These are phyloP conservation scores for Hypoxylon fragiforme DNA, from an alignment of 495 filamentous ascomycete genomes.

Conservation along the genomic window DNA sequence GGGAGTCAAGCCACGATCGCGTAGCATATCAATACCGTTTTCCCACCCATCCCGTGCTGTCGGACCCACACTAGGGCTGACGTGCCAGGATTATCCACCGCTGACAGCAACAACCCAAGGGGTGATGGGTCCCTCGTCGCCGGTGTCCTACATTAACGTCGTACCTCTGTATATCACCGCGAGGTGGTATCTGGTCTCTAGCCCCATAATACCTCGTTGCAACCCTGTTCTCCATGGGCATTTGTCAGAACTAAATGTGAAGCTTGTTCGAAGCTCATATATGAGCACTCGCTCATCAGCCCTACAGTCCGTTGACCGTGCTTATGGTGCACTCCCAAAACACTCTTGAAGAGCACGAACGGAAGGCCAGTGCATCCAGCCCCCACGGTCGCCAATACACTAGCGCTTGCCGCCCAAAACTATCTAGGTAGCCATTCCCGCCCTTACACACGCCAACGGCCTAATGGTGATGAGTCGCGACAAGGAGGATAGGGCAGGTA, in stretches of 20 bases:
- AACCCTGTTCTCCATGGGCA: constrained; percentile 25
- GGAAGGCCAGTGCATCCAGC: constrained; percentile 10
- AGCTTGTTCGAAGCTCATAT: constrained; percentile 22
- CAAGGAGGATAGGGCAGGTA: constrained; percentile 25
- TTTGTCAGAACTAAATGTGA: constrained; percentile 37
- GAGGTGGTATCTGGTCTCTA: constrained; percentile 11
- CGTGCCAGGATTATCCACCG: constrained; percentile 16
- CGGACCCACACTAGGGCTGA: constrained; percentile 25
- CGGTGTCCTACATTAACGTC: constrained; percentile 8
- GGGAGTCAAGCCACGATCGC: constrained; percentile 18
- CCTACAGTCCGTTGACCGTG: constrained; percentile 17
- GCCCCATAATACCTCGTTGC: constrained; percentile 24
- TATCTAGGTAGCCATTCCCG: not conserved
- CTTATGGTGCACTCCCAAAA: constrained; percentile 18
- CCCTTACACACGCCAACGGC: constrained; percentile 1
- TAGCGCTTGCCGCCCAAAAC: not conserved
- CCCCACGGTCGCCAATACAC: constrained; percentile 3
- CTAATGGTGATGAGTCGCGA: constrained; percentile 32
- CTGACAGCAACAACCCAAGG: constrained; percentile 19
- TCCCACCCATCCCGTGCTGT: constrained; percentile 20
- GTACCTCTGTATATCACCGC: constrained; percentile 25
- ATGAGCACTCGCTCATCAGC: constrained; percentile 27
- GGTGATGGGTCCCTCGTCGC: constrained; percentile 7
- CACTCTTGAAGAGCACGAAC: constrained; percentile 16
- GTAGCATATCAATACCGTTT: constrained; percentile 22